phyloP scores from a whole-genome alignment of 192 early-diverging fungal species.

The Podila minutissima region DNA sequence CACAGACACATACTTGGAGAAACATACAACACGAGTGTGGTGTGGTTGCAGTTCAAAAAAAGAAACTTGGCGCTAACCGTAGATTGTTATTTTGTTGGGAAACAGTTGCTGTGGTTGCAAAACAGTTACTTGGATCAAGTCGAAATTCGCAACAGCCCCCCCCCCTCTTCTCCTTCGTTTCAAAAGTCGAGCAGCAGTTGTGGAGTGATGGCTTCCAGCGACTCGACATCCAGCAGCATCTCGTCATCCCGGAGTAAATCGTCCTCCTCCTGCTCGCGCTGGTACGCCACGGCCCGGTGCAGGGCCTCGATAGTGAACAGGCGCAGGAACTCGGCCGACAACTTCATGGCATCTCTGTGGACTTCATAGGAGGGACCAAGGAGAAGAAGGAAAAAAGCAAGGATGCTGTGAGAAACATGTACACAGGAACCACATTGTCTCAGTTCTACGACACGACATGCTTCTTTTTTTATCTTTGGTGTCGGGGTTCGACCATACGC shows the following conservation, averaged over 20 bases:
- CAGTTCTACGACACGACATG: too few relatives aligned
- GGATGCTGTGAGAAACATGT: background rate
- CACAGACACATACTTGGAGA: too few relatives aligned
- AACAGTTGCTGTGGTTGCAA: too few relatives aligned
- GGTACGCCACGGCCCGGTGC: constrained; percentile 49
- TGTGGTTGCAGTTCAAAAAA: too few relatives aligned
- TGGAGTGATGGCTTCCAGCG: constrained; percentile 34
- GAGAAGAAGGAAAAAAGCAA: background rate
- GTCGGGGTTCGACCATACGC: constrained; percentile 38
- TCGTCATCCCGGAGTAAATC: constrained; percentile 37
- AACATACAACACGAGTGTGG: too few relatives aligned
- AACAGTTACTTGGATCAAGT: too few relatives aligned
- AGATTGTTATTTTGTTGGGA: too few relatives aligned
- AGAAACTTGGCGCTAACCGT: too few relatives aligned
- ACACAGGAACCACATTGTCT: too few relatives aligned
- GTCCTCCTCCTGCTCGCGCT: constrained; percentile 51
- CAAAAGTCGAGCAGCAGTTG: constrained; percentile 48
- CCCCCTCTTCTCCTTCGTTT: background rate
- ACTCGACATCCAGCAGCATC: constrained; percentile 39
- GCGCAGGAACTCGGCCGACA: constrained; percentile 46
- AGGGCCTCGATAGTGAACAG: constrained; percentile 53
- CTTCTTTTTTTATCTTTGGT: constrained; percentile 28
- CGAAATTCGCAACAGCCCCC: too few relatives aligned
- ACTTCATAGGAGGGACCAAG: constrained; percentile 1
- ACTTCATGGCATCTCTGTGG: constrained; percentile 39